These are phyloP conservation scores for Neotropicomus parvogracilis DNA, from an alignment of 1,284 basidiomycete species.

Conservation along the genomic window DNA sequence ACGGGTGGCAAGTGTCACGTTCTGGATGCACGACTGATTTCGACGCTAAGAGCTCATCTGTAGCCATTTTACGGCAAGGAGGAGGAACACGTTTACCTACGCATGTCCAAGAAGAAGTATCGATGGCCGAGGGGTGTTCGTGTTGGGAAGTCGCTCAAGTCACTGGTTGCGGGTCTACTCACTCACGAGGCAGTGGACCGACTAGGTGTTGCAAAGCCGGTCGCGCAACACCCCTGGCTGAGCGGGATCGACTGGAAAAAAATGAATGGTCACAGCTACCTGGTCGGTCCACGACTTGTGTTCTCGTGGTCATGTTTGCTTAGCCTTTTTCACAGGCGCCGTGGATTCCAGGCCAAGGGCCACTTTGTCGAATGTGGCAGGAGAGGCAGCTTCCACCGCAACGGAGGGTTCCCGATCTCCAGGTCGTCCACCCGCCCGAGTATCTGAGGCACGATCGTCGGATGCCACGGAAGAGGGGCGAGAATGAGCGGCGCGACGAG, in stretches of 20 bases:
- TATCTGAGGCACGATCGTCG: constrained; percentile 34
- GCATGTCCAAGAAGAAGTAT: constrained; percentile 27
- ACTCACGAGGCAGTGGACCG: constrained; percentile 35
- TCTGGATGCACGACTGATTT: neutral
- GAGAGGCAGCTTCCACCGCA: constrained; percentile 23
- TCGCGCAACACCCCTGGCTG: constrained; percentile 40
- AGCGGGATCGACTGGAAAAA: constrained; percentile 43
- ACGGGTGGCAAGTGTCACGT: constrained; percentile 40
- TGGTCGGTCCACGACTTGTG: constrained; percentile 34
- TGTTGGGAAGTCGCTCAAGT: constrained; percentile 39
- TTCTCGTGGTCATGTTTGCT: neutral
- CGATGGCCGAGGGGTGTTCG: constrained; percentile 35
- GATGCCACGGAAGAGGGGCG: constrained; percentile 26
- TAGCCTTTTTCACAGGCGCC: constrained; percentile 26
- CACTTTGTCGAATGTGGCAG: constrained; percentile 25
- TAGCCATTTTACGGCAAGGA: constrained; percentile 37
- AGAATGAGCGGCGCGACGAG: too few species aligned
- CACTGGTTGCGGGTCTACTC: constrained; percentile 42
- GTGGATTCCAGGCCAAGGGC: constrained; percentile 27
- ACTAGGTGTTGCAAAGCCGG: constrained; percentile 36
- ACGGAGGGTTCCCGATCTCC: constrained; percentile 20
- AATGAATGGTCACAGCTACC: constrained; percentile 38
- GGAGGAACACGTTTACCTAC: constrained; percentile 23
- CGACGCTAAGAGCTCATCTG: neutral
- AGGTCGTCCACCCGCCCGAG: constrained; percentile 19